Base-by-base conservation (phyloP, 1,284 basidiomycete genomes). In the Fomitopsis palustris region DNA sequence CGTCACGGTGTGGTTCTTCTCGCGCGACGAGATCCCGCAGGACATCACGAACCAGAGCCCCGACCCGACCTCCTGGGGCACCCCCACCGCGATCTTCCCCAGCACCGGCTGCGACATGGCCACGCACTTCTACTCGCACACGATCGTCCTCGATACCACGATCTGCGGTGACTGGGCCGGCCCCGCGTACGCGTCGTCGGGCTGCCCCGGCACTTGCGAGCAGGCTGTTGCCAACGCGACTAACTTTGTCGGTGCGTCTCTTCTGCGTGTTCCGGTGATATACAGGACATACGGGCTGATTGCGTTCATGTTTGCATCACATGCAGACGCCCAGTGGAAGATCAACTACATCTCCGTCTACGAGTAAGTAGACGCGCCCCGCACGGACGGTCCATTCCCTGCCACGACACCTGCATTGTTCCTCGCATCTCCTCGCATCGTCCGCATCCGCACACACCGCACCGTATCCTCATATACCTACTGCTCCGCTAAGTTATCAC, bases 1-100 rank as follows among this genome's bases (percentile, higher is more conserved):
- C 5, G 86, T 96, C 71, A 81, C 78, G 54, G 80, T 95, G 52
- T 96, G 92, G 90, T 85, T 84, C 70, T 94, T 93, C 78, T 65
- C 81, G 29, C 82, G 93, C 41, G 68, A 67, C 31, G 70, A 77
- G 7, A 86, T 95, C 55, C 94, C 94, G 1, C 53, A 63, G 5
- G 92, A 96, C 71, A 86, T 95, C 70, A 75, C 74, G 4, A 69
- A 69, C 16, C 72, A 78, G 55, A 72, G 65, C 17, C 93, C 91
- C 1, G 72, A 83, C 58, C 92, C 92, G 1, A 67, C 75, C 10
- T 71, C 67, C 4, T 95, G 93, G 93, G 84, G 85, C 12, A 70
- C 71, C 12, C 91, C 93, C 6, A 76, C 72, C 23, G 92, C 90
- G 10, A 78, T 81, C 62, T 95, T 84, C 79, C 81, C 82, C 53